Evolutionary conservation across 1,139 yeast genomes (phyloP).

Genomic region (Lodderomyces theae): DNA sequence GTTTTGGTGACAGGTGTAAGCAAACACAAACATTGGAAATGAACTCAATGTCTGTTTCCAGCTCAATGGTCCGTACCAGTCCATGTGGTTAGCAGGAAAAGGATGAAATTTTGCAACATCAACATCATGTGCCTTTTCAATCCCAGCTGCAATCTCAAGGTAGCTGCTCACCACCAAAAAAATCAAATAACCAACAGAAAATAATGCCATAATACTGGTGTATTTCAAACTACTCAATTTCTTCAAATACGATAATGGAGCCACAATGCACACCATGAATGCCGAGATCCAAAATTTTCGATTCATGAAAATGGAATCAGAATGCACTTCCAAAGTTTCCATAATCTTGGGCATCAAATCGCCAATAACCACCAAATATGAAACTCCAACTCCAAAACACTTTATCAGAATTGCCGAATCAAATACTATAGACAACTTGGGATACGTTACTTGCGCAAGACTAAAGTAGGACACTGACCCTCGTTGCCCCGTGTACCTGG

Average conservation of each 20-base stretch:
- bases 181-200: conserved; percentile 76
- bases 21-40: conserved; percentile 86
- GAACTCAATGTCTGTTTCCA: conserved; percentile 42
- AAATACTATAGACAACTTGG: conserved; percentile 42
- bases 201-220: conserved; percentile 77
- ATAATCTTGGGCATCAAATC: conserved; percentile 82
- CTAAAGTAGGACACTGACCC: conserved; percentile 54
- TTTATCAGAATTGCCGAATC: conserved; percentile 57
- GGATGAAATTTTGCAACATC: conserved; percentile 8
- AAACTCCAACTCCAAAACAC: conserved; percentile 88
- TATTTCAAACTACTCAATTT: conserved; percentile 82
- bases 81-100: conserved; percentile 19
- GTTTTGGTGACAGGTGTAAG: conserved; percentile 93
- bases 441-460: conserved; percentile 53
- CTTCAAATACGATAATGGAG: conserved; percentile 71
- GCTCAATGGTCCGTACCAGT: conserved; percentile 39
- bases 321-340: conserved; percentile 36
- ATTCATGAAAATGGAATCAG: conserved; percentile 24
- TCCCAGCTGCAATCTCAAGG: conserved; percentile 26
- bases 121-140: conserved; percentile 12
- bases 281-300: conserved; percentile 71
- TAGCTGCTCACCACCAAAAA: conserved; percentile 70
- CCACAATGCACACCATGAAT: conserved; percentile 57
- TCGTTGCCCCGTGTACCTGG: conserved; percentile 48
- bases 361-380: conserved; percentile 85